These are phyloP conservation scores for Pseudogymnoascus destructans DNA, from an alignment of 2,329 filamentous ascomycete genomes.

Conservation along the genomic window DNA sequence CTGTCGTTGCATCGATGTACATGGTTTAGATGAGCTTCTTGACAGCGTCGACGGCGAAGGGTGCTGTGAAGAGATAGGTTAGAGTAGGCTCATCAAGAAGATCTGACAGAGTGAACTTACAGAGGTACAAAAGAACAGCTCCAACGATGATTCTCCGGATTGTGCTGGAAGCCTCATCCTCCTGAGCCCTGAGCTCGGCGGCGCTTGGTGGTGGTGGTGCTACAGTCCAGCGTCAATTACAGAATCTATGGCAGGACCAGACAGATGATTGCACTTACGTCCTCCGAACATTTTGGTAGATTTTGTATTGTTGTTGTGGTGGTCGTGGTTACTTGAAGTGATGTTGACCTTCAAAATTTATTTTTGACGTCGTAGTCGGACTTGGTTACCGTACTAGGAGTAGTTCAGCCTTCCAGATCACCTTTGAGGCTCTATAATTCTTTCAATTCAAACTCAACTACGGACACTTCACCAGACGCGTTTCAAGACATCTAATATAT, in stretches of 20 bases:
- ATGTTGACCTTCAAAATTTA: constrained; percentile 9
- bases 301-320: constrained; percentile 8
- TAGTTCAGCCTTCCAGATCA: constrained; percentile 5
- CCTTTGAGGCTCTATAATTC: constrained; percentile 9
- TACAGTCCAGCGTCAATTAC: constrained; percentile 10
- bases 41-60: constrained; percentile 41
- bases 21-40: constrained; percentile 34
- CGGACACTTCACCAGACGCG: constrained; percentile 4
- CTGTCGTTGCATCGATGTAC: neutral
- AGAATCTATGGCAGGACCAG: neutral
- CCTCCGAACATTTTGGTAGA: constrained; percentile 47
- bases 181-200: constrained; percentile 57
- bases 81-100: neutral
- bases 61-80: constrained; percentile 30
- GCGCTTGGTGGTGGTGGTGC: constrained; percentile 55
- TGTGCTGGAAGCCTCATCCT: constrained; percentile 53
- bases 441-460: neutral
- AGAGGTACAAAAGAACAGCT: constrained; percentile 60
- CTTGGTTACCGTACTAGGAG: constrained; percentile 9
- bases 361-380: constrained; percentile 10
- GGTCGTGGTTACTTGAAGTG: neutral
- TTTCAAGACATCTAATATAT: neutral
- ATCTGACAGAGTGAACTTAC: constrained; percentile 37
- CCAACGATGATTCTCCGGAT: constrained; percentile 54
- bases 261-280: constrained; percentile 32